Evolutionary conservation across 805 yeast species (phyloP).

Genomic region (Ogataea polymorpha): DNA sequence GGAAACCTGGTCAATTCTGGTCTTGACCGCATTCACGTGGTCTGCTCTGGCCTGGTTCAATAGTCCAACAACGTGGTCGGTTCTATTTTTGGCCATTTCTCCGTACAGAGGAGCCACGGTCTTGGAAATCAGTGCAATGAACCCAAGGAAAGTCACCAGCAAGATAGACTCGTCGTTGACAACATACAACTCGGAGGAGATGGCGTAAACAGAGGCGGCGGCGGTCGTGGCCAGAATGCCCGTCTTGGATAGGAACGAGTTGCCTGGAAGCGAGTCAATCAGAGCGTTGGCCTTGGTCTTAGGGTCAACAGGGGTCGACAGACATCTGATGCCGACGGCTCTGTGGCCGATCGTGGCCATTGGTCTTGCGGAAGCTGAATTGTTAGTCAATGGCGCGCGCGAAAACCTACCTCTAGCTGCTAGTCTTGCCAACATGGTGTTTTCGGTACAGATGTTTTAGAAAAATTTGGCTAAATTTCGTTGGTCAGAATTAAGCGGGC

Average conservation of each 20-base stretch:
- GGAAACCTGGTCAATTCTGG: constrained; percentile 83
- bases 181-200: constrained; percentile 88
- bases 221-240: constrained; percentile 93
- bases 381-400: constrained; percentile 9
- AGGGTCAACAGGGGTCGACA: constrained; percentile 74
- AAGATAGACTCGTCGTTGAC: constrained; percentile 92
- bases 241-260: constrained; percentile 82
- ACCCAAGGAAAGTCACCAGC: constrained; percentile 74
- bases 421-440: constrained; percentile 32
- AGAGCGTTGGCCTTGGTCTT: constrained; percentile 86
- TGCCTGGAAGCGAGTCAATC: constrained; percentile 92
- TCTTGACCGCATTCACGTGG: constrained; percentile 91
- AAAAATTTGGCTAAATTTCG: constrained; percentile 20
- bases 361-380: constrained; percentile 34
- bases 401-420: constrained; percentile 30
- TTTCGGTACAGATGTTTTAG: constrained; percentile 9
- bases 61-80: constrained; percentile 47
- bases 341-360: constrained; percentile 25
- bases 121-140: constrained; percentile 74
- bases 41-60: constrained; percentile 84
- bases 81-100: constrained; percentile 87
- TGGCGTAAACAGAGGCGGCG: constrained; percentile 92
- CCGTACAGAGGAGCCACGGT: constrained; percentile 92
- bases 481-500: constrained; percentile 18
- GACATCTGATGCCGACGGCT: constrained; percentile 54